Conservation (phyloP, 1,284 basidiomycete genomes). For the Spongispora temasekensis region DNA sequence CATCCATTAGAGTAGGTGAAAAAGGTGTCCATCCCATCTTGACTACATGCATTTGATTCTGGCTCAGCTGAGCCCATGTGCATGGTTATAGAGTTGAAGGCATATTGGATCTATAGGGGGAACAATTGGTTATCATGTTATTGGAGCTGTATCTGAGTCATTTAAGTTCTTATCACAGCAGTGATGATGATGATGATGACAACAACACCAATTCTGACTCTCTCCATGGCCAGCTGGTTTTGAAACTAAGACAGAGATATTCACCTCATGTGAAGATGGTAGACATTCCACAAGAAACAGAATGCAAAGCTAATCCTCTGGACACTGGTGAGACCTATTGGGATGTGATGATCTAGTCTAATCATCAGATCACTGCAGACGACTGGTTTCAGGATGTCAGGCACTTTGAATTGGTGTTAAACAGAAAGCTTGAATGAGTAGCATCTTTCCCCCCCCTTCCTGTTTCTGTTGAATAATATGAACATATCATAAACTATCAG, state of each 20-base stretch:
- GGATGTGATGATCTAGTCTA: constrained; percentile 50
- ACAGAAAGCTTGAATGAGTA: constrained; percentile 56
- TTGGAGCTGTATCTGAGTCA: constrained; percentile 53
- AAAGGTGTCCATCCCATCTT: too few relatives aligned
- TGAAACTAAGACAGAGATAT: too few relatives aligned
- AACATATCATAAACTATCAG: too few relatives aligned
- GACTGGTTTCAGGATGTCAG: constrained; percentile 92
- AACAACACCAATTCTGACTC: too few relatives aligned
- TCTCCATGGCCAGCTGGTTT: too few relatives aligned
- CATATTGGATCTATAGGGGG: constrained; percentile 68
- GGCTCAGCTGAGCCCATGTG: neutral
- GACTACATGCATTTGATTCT: too few relatives aligned
- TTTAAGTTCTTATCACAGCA: too few relatives aligned
- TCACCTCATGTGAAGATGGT: constrained; percentile 52
- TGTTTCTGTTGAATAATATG: too few relatives aligned
- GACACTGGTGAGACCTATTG: constrained; percentile 43
- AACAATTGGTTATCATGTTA: constrained; percentile 46
- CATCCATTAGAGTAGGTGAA: constrained; percentile 61
- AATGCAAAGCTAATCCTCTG: constrained; percentile 38
- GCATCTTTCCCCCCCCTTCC: too few relatives aligned
- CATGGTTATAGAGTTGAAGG: constrained; percentile 52
- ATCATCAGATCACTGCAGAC: constrained; percentile 65
- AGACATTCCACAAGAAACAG: constrained; percentile 20
- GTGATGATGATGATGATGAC: too few relatives aligned
- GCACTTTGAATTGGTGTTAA: constrained; percentile 69